These are phyloP conservation scores for Ogataea siamensis DNA, from an alignment of 805 yeast genomes.

Conservation along the genomic window DNA sequence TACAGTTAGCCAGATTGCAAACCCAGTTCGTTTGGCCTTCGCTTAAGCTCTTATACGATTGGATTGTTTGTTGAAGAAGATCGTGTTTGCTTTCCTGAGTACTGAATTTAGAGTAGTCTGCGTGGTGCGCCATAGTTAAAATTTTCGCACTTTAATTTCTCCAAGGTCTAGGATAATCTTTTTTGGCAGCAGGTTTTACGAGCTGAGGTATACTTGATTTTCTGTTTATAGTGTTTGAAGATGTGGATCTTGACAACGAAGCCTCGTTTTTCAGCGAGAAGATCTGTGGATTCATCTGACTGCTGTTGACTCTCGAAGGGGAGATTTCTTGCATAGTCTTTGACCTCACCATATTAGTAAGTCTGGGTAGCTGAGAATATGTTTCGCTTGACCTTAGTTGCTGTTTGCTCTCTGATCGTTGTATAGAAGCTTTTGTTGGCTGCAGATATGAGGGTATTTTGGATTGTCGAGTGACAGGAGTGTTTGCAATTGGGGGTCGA, in stretches of 20 bases:
- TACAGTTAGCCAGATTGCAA: slow-evolving; percentile 80
- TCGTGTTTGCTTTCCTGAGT: slow-evolving; percentile 43
- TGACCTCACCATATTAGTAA: slow-evolving; percentile 15
- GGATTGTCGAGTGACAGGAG: slow-evolving; percentile 1
- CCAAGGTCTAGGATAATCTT: slow-evolving; percentile 20
- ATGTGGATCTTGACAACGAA: slow-evolving; percentile 3
- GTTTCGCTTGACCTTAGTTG: slow-evolving; percentile 4
- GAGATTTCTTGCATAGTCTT: slow-evolving; percentile 24
- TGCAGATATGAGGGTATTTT: slow-evolving; percentile 22
- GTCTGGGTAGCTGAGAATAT: slow-evolving; percentile 6
- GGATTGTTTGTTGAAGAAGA: slow-evolving; percentile 53
- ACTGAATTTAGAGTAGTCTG: slow-evolving; percentile 64
- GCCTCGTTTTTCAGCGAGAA: background rate
- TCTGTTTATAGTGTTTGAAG: slow-evolving; percentile 3
- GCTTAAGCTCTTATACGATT: slow-evolving; percentile 63
- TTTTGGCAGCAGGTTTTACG: slow-evolving; percentile 9
- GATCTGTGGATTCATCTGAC: background rate
- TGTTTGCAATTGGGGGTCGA: background rate
- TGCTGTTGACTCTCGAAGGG: slow-evolving; percentile 15
- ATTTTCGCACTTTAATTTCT: slow-evolving; percentile 9
- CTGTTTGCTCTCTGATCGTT: slow-evolving; percentile 14
- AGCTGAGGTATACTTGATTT: slow-evolving; percentile 17
- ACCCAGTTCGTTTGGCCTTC: slow-evolving; percentile 78
- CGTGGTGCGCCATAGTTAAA: slow-evolving; percentile 50
- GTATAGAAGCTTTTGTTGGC: slow-evolving; percentile 20